Conservation (phyloP, 805 yeast species). For the Kuraishia hungarica region DNA sequence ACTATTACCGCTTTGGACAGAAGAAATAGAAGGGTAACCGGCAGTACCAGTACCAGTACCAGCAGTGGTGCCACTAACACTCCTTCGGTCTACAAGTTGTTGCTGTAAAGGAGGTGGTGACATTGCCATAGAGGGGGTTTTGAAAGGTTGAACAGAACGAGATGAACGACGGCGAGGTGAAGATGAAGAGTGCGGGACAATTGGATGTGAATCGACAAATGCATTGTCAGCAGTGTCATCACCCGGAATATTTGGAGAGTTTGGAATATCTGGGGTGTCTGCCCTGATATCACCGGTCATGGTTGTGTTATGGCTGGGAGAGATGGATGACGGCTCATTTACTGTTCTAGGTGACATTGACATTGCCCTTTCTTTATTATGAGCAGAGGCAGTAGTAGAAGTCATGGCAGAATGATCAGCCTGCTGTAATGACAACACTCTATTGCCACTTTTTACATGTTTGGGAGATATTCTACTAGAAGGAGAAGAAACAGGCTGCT, state of each 20-base stretch:
- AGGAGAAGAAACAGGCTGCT: not conserved
- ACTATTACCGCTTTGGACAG: not conserved
- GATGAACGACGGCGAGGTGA: slow-evolving; percentile 11
- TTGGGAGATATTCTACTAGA: not conserved
- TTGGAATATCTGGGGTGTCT: too few species aligned
- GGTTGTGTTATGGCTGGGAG: not conserved
- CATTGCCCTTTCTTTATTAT: too few species aligned
- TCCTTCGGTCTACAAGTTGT: slow-evolving; percentile 26
- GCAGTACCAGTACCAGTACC: too few species aligned
- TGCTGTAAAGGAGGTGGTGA: slow-evolving; percentile 21
- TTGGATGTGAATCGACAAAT: too few species aligned
- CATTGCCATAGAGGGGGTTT: slow-evolving; percentile 48
- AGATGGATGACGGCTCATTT: not conserved
- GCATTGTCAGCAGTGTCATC: too few species aligned
- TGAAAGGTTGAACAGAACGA: slow-evolving; percentile 48
- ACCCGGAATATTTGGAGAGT: too few species aligned
- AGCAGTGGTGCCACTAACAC: slow-evolving; percentile 4
- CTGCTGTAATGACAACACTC: slow-evolving; percentile 5
- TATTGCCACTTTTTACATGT: not conserved
- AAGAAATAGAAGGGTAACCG: not conserved
- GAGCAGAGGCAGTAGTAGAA: too few species aligned
- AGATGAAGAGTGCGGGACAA: not conserved
- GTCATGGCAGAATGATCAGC: too few species aligned
- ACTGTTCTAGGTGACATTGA: not conserved
- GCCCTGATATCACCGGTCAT: not conserved